phyloP scores from a whole-genome alignment of 805 yeast species.

The Hanseniaspora occidentalis region DNA sequence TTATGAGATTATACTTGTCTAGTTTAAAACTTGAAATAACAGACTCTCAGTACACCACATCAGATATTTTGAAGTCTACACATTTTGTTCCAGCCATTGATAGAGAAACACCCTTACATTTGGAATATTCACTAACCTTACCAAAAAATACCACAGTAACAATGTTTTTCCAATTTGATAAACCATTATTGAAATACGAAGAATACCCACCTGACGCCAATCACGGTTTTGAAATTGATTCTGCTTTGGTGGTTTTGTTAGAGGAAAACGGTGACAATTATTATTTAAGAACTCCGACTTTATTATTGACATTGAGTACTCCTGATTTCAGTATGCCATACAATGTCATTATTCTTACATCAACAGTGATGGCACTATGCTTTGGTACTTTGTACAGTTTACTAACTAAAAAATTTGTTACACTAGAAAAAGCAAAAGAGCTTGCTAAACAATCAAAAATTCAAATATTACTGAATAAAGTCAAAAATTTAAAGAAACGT shows the following conservation, averaged over 20 bases:
- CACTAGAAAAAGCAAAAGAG: conserved; percentile 55
- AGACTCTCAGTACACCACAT: neutral
- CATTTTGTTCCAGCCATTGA: conserved; percentile 70
- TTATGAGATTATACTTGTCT: conserved; percentile 69
- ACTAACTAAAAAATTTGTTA: conserved; percentile 57
- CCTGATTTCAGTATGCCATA: conserved; percentile 99
- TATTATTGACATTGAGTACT: conserved; percentile 77
- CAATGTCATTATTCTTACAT: conserved; percentile 86
- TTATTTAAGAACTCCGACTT: conserved; percentile 70
- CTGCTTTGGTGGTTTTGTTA: conserved; percentile 63
- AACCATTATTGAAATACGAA: conserved; percentile 66
- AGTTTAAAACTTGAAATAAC: conserved; percentile 34
- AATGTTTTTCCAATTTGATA: conserved; percentile 71
- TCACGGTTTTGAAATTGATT: conserved; percentile 91
- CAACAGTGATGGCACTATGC: conserved; percentile 84
- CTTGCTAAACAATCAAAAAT: conserved; percentile 11
- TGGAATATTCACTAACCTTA: conserved; percentile 52
- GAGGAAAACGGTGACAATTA: conserved; percentile 25
- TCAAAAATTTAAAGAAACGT: conserved; percentile 10
- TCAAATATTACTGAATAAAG: conserved; percentile 11
- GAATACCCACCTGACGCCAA: conserved; percentile 99
- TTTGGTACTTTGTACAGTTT: conserved; percentile 81
- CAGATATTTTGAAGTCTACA: conserved; percentile 34
- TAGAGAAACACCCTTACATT: conserved; percentile 67
- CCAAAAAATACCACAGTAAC: conserved; percentile 55